Conservation (phyloP, 2,329 filamentous ascomycete genomes). For the Hypoxylon rubiginosum region DNA sequence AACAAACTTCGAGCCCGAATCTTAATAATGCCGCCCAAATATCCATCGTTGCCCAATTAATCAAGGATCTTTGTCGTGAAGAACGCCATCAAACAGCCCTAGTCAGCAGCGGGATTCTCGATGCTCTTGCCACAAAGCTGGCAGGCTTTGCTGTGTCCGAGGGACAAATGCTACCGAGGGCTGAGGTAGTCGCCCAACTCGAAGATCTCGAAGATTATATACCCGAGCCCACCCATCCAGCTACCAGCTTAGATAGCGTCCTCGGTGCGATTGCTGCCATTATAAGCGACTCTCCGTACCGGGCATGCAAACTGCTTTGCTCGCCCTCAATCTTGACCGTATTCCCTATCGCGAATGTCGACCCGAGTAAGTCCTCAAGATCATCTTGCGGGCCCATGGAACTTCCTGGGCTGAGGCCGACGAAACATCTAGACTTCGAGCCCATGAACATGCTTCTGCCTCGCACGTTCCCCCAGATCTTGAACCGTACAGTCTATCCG, state of each 20-base stretch:
- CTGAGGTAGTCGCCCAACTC: slow-evolving; percentile 66
- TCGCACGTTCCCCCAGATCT: slow-evolving; percentile 58
- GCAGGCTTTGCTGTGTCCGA: slow-evolving; percentile 77
- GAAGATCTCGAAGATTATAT: slow-evolving; percentile 70
- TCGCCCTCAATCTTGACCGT: slow-evolving; percentile 78
- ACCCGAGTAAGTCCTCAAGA: slow-evolving; percentile 62
- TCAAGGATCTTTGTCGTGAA: slow-evolving; percentile 73
- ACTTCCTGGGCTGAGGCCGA: slow-evolving; percentile 63
- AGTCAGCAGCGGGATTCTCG: slow-evolving; percentile 79
- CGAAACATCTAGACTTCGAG: slow-evolving; percentile 62
- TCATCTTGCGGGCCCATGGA: slow-evolving; percentile 68
- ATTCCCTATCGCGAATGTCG: slow-evolving; percentile 72
- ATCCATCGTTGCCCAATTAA: slow-evolving; percentile 68
- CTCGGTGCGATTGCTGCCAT: slow-evolving; percentile 83
- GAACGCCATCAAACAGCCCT: slow-evolving; percentile 79
- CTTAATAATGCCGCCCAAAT: slow-evolving; percentile 71
- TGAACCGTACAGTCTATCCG: slow-evolving; percentile 62
- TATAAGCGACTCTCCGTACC: slow-evolving; percentile 82
- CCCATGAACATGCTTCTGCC: slow-evolving; percentile 77
- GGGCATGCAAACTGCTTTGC: slow-evolving; percentile 78
- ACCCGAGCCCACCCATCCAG: slow-evolving; percentile 71
- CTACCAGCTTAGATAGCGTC: slow-evolving; percentile 74
- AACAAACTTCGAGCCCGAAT: slow-evolving; percentile 64
- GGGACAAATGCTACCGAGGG: slow-evolving; percentile 76
- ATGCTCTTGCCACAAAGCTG: slow-evolving; percentile 81